Conservation (phyloP, 352 stramenopile genomes). For the Phytophthora idaei region DNA sequence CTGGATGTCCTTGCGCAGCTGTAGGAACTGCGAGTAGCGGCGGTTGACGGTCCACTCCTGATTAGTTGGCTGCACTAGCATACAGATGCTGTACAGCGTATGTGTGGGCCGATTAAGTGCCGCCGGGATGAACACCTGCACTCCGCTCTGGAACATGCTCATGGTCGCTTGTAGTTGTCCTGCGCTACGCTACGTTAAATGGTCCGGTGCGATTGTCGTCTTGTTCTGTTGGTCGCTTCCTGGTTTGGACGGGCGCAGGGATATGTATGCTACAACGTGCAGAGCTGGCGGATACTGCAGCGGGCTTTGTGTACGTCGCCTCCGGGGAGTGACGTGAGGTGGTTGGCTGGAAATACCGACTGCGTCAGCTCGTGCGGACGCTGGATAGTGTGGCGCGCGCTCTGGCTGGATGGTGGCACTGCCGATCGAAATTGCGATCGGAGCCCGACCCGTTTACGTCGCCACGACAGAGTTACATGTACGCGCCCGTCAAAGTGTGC, state of each 20-base stretch:
- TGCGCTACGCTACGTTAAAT: conserved; percentile 30
- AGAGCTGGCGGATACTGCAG: conserved; percentile 11
- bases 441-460: conserved; percentile 27
- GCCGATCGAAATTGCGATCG: conserved; percentile 23
- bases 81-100: conserved; percentile 87
- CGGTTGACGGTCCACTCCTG: conserved; percentile 88
- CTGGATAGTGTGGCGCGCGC: conserved; percentile 25
- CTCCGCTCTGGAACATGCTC: conserved; percentile 52
- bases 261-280: conserved; percentile 31
- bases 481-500: conserved; percentile 9
- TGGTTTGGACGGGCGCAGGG: conserved; percentile 21
- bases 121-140: conserved; percentile 84
- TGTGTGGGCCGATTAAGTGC: conserved; percentile 83
- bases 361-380: conserved; percentile 20
- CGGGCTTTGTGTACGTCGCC: conserved; percentile 29
- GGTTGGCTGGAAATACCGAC: conserved; percentile 41
- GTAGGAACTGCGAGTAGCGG: conserved; percentile 87
- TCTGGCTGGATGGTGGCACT: conserved; percentile 18
- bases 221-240: conserved; percentile 5
- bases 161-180: conserved; percentile 8
- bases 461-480: conserved; percentile 27
- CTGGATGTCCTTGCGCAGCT: conserved; percentile 75
- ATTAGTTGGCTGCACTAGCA: conserved; percentile 75
- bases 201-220: conserved; percentile 9
- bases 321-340: conserved; percentile 34